Conservation (phyloP, 2,329 filamentous ascomycete genomes). For the Penicillium sp. region DNA sequence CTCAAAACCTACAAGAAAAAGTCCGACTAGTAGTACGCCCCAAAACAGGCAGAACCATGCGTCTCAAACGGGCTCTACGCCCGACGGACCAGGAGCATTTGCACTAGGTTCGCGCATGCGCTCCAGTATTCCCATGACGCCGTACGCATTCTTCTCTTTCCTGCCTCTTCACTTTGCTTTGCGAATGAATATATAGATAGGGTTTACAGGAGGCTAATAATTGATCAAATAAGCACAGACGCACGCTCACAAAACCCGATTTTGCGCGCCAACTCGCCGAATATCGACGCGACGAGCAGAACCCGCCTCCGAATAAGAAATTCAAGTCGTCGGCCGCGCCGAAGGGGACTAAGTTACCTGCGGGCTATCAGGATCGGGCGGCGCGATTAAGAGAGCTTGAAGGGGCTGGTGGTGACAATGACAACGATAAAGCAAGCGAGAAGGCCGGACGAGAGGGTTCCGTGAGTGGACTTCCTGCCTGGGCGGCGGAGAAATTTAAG, state of each 20-base stretch:
- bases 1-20: conserved; percentile 30
- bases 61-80: conserved; percentile 38
- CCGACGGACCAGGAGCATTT: conserved; percentile 26
- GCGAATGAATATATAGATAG: background rate
- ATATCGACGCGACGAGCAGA: conserved; percentile 60
- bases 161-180: background rate
- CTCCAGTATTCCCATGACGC: conserved; percentile 91
- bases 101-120: conserved; percentile 77
- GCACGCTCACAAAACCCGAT: conserved; percentile 69
- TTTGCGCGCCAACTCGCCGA: conserved; percentile 87
- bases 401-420: conserved; percentile 43
- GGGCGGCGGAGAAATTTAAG: conserved; percentile 68
- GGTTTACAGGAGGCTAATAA: background rate
- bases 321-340: conserved; percentile 76
- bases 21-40: conserved; percentile 7
- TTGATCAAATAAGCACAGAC: conserved; percentile 51
- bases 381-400: conserved; percentile 65
- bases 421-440: background rate
- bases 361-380: conserved; percentile 84
- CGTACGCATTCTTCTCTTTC: conserved; percentile 59
- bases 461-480: conserved; percentile 38
- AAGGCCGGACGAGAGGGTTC: background rate
- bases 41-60: conserved; percentile 17
- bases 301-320: conserved; percentile 66
- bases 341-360: conserved; percentile 78